phyloP scores from a whole-genome alignment of 1,284 basidiomycete species.

The Ustilago sp. region DNA sequence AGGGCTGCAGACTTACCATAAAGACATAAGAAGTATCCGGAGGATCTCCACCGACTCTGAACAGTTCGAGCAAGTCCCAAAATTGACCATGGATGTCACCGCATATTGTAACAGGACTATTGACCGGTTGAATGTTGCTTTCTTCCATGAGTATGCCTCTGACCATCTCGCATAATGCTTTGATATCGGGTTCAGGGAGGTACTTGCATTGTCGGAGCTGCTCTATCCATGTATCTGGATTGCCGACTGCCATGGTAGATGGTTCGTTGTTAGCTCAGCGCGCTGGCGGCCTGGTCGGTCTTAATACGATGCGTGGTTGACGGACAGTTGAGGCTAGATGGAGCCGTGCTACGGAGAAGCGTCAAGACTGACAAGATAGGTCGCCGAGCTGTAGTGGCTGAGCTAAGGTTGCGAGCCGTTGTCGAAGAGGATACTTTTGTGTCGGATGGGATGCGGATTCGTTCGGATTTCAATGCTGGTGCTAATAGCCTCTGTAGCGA shows the following conservation, averaged over 20 bases:
- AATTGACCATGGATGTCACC: conserved; percentile 96
- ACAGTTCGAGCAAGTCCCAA: conserved; percentile 91
- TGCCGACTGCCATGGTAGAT: conserved; percentile 46
- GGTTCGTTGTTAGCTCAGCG: conserved; percentile 1
- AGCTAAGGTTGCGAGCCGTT: too few species aligned
- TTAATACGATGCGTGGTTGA: neutral
- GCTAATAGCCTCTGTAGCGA: neutral
- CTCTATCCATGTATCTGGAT: conserved; percentile 65
- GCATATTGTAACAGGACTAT: conserved; percentile 89
- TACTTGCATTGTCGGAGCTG: conserved; percentile 86
- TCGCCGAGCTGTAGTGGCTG: too few species aligned
- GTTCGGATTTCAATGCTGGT: too few species aligned
- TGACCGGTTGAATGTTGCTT: conserved; percentile 93
- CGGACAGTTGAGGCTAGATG: neutral
- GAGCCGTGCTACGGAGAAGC: neutral
- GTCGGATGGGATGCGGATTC: too few species aligned
- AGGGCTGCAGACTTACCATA: conserved; percentile 77
- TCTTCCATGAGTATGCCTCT: conserved; percentile 89
- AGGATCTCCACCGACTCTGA: conserved; percentile 87
- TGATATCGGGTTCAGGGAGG: conserved; percentile 92
- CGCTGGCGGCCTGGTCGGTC: neutral
- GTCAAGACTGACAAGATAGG: neutral
- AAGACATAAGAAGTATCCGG: conserved; percentile 95
- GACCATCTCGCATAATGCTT: conserved; percentile 85
- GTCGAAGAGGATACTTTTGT: too few species aligned